Conservation (phyloP, 139 green algal genomes). For the Auxenochlorella pyrenoidosa region DNA sequence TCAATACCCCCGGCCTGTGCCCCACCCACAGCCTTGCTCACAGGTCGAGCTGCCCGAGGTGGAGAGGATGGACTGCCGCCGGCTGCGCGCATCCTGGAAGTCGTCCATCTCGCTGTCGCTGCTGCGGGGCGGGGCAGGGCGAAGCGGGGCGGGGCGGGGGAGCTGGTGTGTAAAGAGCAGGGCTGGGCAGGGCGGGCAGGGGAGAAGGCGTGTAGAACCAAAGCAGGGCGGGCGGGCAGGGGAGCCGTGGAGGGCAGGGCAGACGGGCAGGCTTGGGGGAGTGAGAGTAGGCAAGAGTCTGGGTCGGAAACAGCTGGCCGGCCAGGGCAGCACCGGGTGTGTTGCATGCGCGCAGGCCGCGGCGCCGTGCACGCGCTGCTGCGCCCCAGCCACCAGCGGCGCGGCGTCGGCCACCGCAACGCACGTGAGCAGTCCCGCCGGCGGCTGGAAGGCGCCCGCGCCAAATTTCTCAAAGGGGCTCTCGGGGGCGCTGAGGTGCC, state of each 20-base stretch:
- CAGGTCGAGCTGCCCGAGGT: slow-evolving; percentile 14
- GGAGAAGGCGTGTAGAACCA: too few species aligned
- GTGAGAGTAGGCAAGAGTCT: neutral
- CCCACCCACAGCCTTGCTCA: neutral
- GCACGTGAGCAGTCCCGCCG: neutral
- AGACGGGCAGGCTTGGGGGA: too few species aligned
- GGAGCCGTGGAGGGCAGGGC: too few species aligned
- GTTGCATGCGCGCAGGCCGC: too few species aligned
- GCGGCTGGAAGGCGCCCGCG: neutral
- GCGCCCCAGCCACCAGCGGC: too few species aligned
- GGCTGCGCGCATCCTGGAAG: slow-evolving; percentile 2
- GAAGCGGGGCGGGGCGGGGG: neutral
- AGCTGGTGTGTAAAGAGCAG: neutral
- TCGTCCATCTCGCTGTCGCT: slow-evolving; percentile 28
- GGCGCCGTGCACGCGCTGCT: too few species aligned
- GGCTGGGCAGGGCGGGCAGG: neutral
- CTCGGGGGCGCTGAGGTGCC: neutral
- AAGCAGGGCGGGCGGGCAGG: too few species aligned
- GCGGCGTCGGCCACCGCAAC: neutral
- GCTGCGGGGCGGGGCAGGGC: neutral
- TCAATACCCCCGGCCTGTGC: too few species aligned
- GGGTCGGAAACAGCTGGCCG: too few species aligned
- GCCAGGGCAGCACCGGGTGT: too few species aligned
- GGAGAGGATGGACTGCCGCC: slow-evolving; percentile 6
- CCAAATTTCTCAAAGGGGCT: slow-evolving; percentile 5